Evolutionary conservation across 2,329 filamentous ascomycete species (phyloP), one percentile per base, ranked within the genome.

Genomic region (Fusarium palustre): DNA sequence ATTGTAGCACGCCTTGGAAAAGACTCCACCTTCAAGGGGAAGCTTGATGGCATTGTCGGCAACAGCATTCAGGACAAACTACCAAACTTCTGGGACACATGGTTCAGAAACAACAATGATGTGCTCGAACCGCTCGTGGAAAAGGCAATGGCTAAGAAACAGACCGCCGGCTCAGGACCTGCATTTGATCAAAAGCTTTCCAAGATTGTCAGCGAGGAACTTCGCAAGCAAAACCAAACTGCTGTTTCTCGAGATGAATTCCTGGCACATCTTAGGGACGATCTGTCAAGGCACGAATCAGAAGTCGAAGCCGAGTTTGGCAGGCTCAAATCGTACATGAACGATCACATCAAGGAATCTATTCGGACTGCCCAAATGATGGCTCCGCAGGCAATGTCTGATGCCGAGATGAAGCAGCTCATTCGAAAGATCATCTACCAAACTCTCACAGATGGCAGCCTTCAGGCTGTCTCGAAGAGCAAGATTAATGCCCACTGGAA

Each of bases 211-310:
- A 79, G 79, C 12, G 78, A 81, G 54, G 77, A 82, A n/a, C 67
- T 79, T 2, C 64, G 72, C 7, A 70, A 76, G 9, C 64, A 70
- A 7, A 75, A 77, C n/a, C 72, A 79, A 31, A 70, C 77, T 4
- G 61, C 85, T 2, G 79, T 89, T 8, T 80, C 81, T 4, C 82
- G 81, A 5, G 79, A 85, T 1, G 82, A 88, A 55, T 87, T 88
- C 55, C 64, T 87, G 16, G 69, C 74, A 1, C 78, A 83, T 36
- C 63, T 87, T 9, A 79, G 33, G 73, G 75, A n/a, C 77, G 82
- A 52, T 77, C 84, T 58, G 39, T 70, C 76, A 2, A 69, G 75
- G 2, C 79, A 83, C 49, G 78, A 78, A 11, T 50, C 77, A 16
- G 77, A 83, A 49, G 79, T 86, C 55, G 75, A 76, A 34, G 76